Evolutionary conservation across 352 stramenopile genomes (phyloP).

Genomic region (Paralagenidium karlingii): DNA sequence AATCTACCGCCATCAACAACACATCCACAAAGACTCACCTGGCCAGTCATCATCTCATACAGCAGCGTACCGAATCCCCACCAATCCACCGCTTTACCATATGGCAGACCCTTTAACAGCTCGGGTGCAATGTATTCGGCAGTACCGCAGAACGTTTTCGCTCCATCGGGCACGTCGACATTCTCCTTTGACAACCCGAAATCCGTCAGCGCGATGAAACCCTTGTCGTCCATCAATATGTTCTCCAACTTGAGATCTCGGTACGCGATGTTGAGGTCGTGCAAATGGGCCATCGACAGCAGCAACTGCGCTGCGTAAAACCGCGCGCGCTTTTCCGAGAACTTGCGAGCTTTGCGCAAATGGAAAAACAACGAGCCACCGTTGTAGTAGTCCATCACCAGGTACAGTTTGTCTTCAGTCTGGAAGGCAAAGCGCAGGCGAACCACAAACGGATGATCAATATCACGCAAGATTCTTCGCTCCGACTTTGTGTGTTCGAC

Average conservation of each 20-base stretch:
- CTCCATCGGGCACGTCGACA: slow-evolving; percentile 75
- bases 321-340: slow-evolving; percentile 76
- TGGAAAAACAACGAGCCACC: slow-evolving; percentile 89
- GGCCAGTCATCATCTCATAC: slow-evolving; percentile 92
- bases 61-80: slow-evolving; percentile 89
- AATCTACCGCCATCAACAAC: neutral
- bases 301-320: slow-evolving; percentile 89
- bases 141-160: slow-evolving; percentile 89
- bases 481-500: slow-evolving; percentile 90
- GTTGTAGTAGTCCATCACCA: slow-evolving; percentile 91
- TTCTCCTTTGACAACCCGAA: slow-evolving; percentile 90
- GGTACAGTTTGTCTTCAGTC: slow-evolving; percentile 87
- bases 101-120: slow-evolving; percentile 79
- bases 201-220: slow-evolving; percentile 87
- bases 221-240: slow-evolving; percentile 90
- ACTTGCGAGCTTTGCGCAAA: slow-evolving; percentile 82
- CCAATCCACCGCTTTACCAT: slow-evolving; percentile 88
- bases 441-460: slow-evolving; percentile 89
- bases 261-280: slow-evolving; percentile 90
- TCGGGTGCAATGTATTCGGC: slow-evolving; percentile 90
- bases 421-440: slow-evolving; percentile 90
- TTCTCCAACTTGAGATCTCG: slow-evolving; percentile 94
- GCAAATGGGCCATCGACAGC: slow-evolving; percentile 86
- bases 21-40: slow-evolving; percentile 11
- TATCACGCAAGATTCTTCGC: slow-evolving; percentile 81